phyloP scores from a whole-genome alignment of 108 stramenopile species.

The Skeletonema potamos region DNA sequence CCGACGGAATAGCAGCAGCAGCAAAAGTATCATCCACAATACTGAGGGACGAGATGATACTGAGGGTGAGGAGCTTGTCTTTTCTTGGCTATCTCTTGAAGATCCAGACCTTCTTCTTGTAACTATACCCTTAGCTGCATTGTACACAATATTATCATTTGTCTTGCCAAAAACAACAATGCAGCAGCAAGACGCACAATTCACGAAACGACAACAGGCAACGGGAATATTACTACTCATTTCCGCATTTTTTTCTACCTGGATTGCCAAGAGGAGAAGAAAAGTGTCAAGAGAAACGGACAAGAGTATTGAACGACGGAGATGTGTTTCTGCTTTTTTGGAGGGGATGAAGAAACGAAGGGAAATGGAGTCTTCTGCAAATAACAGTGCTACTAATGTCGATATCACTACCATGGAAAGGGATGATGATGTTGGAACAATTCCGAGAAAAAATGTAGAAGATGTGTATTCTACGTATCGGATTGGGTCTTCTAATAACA shows the following conservation, averaged over 20 bases:
- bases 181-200: not conserved
- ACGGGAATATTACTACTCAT: constrained; percentile 29
- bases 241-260: constrained; percentile 17
- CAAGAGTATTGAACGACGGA: constrained; percentile 33
- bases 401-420: not conserved
- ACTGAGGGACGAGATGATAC: not conserved
- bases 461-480: constrained; percentile 82
- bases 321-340: constrained; percentile 40
- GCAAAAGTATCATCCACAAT: not conserved
- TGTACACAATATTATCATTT: constrained; percentile 14
- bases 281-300: constrained; percentile 32
- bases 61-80: not conserved
- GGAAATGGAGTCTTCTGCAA: too few relatives aligned
- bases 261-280: constrained; percentile 22
- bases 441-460: constrained; percentile 35
- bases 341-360: constrained; percentile 14
- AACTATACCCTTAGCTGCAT: constrained; percentile 14
- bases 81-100: constrained; percentile 1
- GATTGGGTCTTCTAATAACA: constrained; percentile 5
- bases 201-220: constrained; percentile 17
- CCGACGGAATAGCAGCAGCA: not conserved
- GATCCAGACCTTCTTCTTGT: constrained; percentile 30
- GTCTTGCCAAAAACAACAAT: constrained; percentile 5
- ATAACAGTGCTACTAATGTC: too few relatives aligned
- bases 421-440: constrained; percentile 5